Conservation (phyloP, 225 moss, liverwort and hornwort genomes). For the Climacium dendroides region DNA sequence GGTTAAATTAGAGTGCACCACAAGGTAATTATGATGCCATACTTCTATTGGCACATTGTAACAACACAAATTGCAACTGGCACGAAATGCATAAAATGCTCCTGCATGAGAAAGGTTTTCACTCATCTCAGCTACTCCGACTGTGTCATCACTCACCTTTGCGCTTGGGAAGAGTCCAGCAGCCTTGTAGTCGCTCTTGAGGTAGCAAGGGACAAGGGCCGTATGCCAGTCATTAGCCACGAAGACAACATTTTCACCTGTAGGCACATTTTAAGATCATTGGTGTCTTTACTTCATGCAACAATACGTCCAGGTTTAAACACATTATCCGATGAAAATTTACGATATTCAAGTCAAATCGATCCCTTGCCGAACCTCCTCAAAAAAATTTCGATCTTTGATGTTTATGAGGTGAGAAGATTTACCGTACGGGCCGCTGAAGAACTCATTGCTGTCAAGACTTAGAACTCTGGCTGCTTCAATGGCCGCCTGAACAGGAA, state of each 20-base stretch:
- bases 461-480: constrained; percentile 53
- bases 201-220: constrained; percentile 72
- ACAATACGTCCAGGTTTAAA: not conserved
- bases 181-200: constrained; percentile 68
- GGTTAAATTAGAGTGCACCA: not conserved
- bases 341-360: not conserved
- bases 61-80: not conserved
- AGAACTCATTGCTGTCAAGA: constrained; percentile 58
- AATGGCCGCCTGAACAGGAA: constrained; percentile 50
- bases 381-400: not conserved
- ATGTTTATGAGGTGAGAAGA: not conserved
- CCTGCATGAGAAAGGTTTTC: not conserved
- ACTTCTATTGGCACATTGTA: not conserved
- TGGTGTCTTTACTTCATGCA: not conserved
- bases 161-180: constrained; percentile 51
- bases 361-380: not conserved
- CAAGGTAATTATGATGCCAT: not conserved
- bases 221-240: constrained; percentile 95
- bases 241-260: constrained; percentile 88
- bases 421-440: constrained; percentile 70
- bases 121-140: not conserved
- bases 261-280: not conserved
- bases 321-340: not conserved
- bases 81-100: not conserved
- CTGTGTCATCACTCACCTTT: constrained; percentile 33